Conservation (phyloP, 352 stramenopile species). For the Pythium aphanidermatum region DNA sequence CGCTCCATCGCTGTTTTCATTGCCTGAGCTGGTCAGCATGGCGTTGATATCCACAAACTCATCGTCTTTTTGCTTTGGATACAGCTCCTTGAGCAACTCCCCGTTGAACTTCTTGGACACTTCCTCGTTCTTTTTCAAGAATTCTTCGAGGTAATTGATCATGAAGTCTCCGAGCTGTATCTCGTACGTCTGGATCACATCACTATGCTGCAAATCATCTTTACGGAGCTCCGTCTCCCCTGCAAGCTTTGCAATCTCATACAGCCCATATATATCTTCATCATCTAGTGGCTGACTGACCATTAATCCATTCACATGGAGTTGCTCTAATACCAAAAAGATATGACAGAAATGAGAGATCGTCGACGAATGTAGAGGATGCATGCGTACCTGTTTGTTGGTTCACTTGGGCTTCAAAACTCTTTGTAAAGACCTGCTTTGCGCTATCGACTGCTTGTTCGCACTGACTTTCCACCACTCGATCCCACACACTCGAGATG, state of each 20-base stretch:
- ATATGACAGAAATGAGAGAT: conserved; percentile 7
- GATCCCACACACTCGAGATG: conserved; percentile 79
- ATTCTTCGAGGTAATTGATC: conserved; percentile 24
- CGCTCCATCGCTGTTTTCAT: conserved; percentile 20
- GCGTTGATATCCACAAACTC: conserved; percentile 23
- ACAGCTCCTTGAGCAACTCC: conserved; percentile 36
- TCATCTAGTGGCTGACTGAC: conserved; percentile 32
- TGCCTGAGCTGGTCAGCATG: conserved; percentile 1
- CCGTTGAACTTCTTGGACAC: conserved; percentile 41
- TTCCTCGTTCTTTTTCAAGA: conserved; percentile 29
- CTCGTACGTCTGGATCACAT: conserved; percentile 32
- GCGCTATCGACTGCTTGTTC: conserved; percentile 51
- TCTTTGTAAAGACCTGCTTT: conserved; percentile 35
- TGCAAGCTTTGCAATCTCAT: conserved; percentile 22
- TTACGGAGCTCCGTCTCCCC: conserved; percentile 30
- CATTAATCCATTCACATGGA: conserved; percentile 27
- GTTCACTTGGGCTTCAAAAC: conserved; percentile 24
- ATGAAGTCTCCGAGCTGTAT: conserved; percentile 50
- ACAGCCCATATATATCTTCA: conserved; percentile 22
- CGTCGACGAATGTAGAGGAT: not conserved
- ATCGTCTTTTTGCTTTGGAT: conserved; percentile 14
- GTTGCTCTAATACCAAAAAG: conserved; percentile 14
- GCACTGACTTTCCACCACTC: conserved; percentile 67
- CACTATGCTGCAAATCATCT: conserved; percentile 35
- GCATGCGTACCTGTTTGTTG: conserved; percentile 31